phyloP scores from a whole-genome alignment of 148 eudicot species.

The Camellia lanceoleosa region DNA sequence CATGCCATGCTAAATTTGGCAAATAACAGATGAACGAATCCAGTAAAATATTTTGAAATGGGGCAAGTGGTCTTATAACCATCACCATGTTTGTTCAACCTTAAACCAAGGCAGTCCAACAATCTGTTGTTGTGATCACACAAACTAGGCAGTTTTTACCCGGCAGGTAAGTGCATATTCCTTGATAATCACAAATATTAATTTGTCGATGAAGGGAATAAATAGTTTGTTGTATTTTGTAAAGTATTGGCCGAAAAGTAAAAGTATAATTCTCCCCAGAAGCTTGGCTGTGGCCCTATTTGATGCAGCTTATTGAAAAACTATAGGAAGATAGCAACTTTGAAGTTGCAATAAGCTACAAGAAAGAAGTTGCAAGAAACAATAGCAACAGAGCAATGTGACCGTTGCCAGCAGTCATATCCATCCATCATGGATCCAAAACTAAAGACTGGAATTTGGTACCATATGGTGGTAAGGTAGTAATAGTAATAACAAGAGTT shows the following conservation, averaged over 20 bases:
- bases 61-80: not conserved
- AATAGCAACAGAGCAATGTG: not conserved
- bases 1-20: not conserved
- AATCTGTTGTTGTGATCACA: not conserved
- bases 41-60: not conserved
- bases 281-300: no score
- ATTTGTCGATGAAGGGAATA: not conserved
- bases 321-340: no score
- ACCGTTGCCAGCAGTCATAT: not conserved
- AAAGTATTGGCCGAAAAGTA: no score
- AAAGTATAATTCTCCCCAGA: no score
- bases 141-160: not conserved
- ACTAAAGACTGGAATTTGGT: not conserved
- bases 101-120: not conserved
- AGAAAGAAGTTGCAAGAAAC: no score
- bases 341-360: no score
- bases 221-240: not conserved
- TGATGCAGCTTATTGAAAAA: no score
- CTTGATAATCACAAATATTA: not conserved
- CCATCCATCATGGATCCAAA: not conserved
- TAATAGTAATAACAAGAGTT: not conserved
- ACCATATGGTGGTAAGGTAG: not conserved
- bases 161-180: not conserved
- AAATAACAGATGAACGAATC: not conserved
- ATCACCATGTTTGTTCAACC: not conserved